Evolutionary conservation across 345 rosid species (phyloP).

Genomic region (Gossypium thurberi): DNA sequence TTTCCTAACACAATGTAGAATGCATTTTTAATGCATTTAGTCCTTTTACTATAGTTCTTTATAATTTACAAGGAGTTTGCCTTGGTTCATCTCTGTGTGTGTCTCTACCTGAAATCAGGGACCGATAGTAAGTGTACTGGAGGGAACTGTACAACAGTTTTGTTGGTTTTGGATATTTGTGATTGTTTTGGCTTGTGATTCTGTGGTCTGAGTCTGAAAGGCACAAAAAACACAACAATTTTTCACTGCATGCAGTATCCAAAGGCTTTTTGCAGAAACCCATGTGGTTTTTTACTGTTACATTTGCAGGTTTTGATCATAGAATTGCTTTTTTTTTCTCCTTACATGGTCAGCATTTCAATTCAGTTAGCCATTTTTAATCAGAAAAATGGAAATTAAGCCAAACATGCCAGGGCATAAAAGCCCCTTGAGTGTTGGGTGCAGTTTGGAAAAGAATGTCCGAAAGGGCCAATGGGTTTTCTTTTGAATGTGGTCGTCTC

Average conservation of each 20-base stretch:
- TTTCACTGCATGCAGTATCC: conserved; percentile 6
- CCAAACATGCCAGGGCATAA: not conserved
- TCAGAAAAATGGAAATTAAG: not conserved
- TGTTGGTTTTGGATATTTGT: conserved; percentile 23
- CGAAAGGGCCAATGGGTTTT: not conserved
- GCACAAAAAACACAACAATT: not conserved
- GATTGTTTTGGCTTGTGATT: conserved; percentile 28
- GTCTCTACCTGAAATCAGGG: conserved; percentile 27
- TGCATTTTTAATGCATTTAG: too few relatives aligned
- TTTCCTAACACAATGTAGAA: too few relatives aligned
- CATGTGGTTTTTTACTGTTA: conserved; percentile 23
- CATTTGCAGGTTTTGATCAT: conserved; percentile 24
- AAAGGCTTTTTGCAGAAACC: conserved; percentile 21
- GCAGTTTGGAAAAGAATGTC: not conserved
- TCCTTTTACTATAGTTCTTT: too few relatives aligned
- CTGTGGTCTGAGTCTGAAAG: conserved; percentile 11
- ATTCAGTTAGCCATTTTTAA: not conserved
- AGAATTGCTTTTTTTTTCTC: not conserved
- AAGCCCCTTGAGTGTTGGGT: not conserved
- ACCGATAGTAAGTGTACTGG: conserved; percentile 18
- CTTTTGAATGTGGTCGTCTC: conserved; percentile 25
- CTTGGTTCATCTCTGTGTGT: not conserved
- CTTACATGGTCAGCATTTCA: conserved; percentile 1
- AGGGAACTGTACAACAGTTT: conserved; percentile 20
- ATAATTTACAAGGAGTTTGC: too few relatives aligned